Evolutionary conservation across 306 rosid species (phyloP).

Genomic region (Quercus wislizeni): DNA sequence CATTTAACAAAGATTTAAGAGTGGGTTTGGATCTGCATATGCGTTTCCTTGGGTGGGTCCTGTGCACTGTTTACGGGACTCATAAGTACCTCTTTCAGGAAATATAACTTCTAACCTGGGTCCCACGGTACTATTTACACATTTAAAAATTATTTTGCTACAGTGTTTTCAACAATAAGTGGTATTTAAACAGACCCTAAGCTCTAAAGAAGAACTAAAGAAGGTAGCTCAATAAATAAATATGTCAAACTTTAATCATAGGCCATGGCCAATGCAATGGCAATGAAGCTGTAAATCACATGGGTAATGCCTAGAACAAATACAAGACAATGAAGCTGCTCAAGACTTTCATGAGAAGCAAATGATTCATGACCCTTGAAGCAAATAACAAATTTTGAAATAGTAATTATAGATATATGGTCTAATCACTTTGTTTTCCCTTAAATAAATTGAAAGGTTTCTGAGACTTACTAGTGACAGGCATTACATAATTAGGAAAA

Average conservation of each 20-base stretch:
- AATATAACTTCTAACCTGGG: no score
- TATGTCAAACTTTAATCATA: conserved; percentile 66
- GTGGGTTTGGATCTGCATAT: no score
- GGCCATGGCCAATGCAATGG: conserved; percentile 60
- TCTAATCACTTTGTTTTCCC: not conserved
- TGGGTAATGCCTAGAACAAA: conserved; percentile 87
- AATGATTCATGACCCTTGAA: conserved; percentile 81
- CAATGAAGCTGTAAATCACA: conserved; percentile 69
- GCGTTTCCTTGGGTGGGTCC: no score
- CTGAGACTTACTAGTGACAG: not conserved
- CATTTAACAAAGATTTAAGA: not conserved
- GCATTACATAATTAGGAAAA: not conserved
- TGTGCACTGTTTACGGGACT: no score
- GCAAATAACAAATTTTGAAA: conserved; percentile 20
- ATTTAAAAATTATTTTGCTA: no score
- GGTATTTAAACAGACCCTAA: not conserved
- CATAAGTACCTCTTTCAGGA: no score
- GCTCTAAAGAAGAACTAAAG: not conserved
- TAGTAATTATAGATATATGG: not conserved
- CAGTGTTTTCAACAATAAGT: no score
- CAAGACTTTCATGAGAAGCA: conserved; percentile 82
- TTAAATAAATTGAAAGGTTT: not conserved
- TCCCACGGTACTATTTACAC: no score
- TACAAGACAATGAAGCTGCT: conserved; percentile 85
- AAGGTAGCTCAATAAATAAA: conserved; percentile 9